phyloP scores from a whole-genome alignment of 2,329 filamentous ascomycete species.

The Xylaria arbuscula region DNA sequence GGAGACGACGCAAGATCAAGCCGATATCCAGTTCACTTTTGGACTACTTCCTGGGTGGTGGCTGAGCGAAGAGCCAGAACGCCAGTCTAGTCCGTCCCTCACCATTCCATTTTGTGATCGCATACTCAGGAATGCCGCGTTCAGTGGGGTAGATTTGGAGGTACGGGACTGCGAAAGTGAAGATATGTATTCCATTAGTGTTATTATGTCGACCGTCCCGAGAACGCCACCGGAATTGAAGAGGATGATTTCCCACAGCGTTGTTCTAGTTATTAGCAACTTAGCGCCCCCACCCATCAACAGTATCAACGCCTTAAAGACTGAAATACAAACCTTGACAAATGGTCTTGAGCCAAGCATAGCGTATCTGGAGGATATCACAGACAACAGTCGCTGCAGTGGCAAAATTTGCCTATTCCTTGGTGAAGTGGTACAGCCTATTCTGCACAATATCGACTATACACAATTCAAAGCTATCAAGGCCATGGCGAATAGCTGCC shows the following conservation, averaged over 20 bases:
- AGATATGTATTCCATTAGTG: not conserved
- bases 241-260: not conserved
- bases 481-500: not conserved
- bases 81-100: conserved; percentile 2
- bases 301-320: too few relatives aligned
- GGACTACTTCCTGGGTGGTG: conserved; percentile 34
- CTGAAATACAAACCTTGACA: too few relatives aligned
- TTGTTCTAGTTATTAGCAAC: not conserved
- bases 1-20: conserved; percentile 20
- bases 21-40: conserved; percentile 23
- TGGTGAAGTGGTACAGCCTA: not conserved
- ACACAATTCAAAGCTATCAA: not conserved
- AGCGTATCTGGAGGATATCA: too few relatives aligned
- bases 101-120: not conserved
- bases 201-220: not conserved
- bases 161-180: not conserved
- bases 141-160: not conserved
- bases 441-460: not conserved
- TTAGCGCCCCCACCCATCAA: too few relatives aligned
- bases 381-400: too few relatives aligned
- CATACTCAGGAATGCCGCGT: not conserved
- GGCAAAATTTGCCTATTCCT: not conserved
- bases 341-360: too few relatives aligned
- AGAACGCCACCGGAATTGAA: not conserved
- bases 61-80: conserved; percentile 24